A percentile compares a stretch with the other conserved stretches of the same genome.
phyloP scores from a whole-genome alignment of 306 rosid genomes.

The Notholithocarpus densiflorus region DNA sequence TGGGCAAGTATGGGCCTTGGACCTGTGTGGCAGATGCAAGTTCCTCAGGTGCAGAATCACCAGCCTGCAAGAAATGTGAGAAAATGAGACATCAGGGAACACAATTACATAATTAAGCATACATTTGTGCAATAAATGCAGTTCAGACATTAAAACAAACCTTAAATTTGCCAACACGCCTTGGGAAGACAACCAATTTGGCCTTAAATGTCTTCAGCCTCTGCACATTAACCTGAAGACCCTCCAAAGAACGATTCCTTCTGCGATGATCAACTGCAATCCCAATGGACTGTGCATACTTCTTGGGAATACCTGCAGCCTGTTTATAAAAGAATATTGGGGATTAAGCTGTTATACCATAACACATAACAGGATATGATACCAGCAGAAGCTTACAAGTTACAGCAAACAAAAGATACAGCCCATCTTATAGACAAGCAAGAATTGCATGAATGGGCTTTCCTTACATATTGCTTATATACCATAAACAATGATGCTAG shows the following conservation, averaged over 20 bases:
- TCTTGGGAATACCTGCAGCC: conserved; percentile 73
- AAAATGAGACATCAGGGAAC: background rate
- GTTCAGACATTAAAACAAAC: conserved; percentile 5
- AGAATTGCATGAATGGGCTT: background rate
- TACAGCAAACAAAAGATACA: no score
- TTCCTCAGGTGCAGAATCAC: conserved; percentile 58
- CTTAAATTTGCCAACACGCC: conserved; percentile 63
- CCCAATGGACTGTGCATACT: conserved; percentile 66
- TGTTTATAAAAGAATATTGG: conserved; percentile 5
- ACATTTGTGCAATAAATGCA: no score
- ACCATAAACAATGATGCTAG: background rate
- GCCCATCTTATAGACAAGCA: background rate
- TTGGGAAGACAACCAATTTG: conserved; percentile 70
- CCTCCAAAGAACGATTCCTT: conserved; percentile 51
- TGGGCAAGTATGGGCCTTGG: conserved; percentile 54
- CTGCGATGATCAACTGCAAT: conserved; percentile 71
- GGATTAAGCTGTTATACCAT: no score
- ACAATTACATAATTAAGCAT: background rate
- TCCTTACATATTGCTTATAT: background rate
- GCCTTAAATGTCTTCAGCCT: conserved; percentile 76
- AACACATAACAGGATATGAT: no score
- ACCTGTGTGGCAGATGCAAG: conserved; percentile 59
- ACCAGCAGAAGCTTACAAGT: no score
- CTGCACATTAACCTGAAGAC: conserved; percentile 58
- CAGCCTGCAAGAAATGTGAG: conserved; percentile 24